Evolutionary conservation across 1,139 yeast species (phyloP).

Genomic region (Debaryomyces udenii): DNA sequence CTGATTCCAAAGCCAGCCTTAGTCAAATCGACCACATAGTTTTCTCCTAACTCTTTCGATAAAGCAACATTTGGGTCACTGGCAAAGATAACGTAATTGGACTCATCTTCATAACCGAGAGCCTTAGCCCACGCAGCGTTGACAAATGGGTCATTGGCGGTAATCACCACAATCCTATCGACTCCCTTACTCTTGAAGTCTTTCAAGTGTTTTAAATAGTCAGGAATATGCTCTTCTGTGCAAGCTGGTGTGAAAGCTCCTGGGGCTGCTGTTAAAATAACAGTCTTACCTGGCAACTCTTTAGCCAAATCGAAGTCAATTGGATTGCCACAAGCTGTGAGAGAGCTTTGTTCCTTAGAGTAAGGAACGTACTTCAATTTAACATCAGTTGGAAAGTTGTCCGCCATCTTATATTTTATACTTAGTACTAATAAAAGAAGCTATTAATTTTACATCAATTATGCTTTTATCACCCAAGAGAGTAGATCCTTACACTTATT

Average conservation of each 20-base stretch:
- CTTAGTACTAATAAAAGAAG: not conserved
- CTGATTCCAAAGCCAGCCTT: conserved; percentile 64
- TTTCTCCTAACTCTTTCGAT: conserved; percentile 63
- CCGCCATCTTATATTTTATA: conserved; percentile 12
- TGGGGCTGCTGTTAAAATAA: conserved; percentile 80
- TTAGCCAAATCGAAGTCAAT: conserved; percentile 50
- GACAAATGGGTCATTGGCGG: conserved; percentile 86
- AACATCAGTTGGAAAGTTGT: conserved; percentile 54
- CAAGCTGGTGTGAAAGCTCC: conserved; percentile 95
- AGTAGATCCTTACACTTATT: not conserved
- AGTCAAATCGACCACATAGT: conserved; percentile 50
- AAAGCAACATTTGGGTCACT: conserved; percentile 70
- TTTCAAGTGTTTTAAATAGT: conserved; percentile 54
- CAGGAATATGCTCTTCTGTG: conserved; percentile 81
- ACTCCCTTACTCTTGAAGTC: conserved; percentile 70
- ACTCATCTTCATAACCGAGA: conserved; percentile 53
- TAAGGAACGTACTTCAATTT: conserved; percentile 62
- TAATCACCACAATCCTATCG: conserved; percentile 67
- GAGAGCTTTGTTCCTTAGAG: conserved; percentile 42
- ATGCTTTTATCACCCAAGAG: not conserved
- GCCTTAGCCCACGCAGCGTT: conserved; percentile 81
- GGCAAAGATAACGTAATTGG: conserved; percentile 61
- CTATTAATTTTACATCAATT: no score
- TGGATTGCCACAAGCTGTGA: conserved; percentile 60
- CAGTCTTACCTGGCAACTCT: conserved; percentile 53